Percentiles rank a stretch among this genome's conserved stretches.
phyloP scores from a whole-genome alignment of 1,284 basidiomycete species.

The Ceratobasidium sp. region DNA sequence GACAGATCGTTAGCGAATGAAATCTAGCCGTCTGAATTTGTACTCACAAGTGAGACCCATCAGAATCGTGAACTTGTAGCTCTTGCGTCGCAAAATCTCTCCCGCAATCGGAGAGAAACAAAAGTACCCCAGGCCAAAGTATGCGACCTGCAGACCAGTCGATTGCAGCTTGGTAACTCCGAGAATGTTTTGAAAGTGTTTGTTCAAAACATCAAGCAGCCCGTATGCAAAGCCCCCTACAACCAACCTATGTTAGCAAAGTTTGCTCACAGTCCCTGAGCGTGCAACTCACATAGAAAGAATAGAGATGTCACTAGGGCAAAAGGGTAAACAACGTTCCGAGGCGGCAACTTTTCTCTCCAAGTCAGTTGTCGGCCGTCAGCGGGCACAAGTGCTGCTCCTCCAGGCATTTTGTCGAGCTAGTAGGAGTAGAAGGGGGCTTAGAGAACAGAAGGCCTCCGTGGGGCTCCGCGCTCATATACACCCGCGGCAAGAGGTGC shows the following conservation, averaged over 20 bases:
- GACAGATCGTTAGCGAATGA: constrained; percentile 1
- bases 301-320: constrained; percentile 80
- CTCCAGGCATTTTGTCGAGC: constrained; percentile 40
- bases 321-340: constrained; percentile 62
- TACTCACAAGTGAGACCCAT: constrained; percentile 43
- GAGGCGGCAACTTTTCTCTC: constrained; percentile 32
- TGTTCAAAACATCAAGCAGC: constrained; percentile 86
- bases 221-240: constrained; percentile 80
- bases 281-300: constrained; percentile 71
- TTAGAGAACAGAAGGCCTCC: constrained; percentile 3
- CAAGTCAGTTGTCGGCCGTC: constrained; percentile 22
- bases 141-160: constrained; percentile 85
- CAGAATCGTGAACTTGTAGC: constrained; percentile 58
- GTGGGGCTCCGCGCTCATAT: constrained; percentile 39
- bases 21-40: background rate
- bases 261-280: background rate
- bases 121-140: constrained; percentile 79
- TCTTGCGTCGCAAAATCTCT: constrained; percentile 60
- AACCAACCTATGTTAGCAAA: background rate
- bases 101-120: constrained; percentile 70
- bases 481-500: background rate
- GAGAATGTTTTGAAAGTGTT: constrained; percentile 80
- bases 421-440: constrained; percentile 2
- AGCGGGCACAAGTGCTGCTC: constrained; percentile 31
- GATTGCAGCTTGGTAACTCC: constrained; percentile 79